Percentiles rank a stretch among this genome's conserved stretches.
phyloP scores from a whole-genome alignment of 83 land plant genomes.

The Isoetes engelmannii region DNA sequence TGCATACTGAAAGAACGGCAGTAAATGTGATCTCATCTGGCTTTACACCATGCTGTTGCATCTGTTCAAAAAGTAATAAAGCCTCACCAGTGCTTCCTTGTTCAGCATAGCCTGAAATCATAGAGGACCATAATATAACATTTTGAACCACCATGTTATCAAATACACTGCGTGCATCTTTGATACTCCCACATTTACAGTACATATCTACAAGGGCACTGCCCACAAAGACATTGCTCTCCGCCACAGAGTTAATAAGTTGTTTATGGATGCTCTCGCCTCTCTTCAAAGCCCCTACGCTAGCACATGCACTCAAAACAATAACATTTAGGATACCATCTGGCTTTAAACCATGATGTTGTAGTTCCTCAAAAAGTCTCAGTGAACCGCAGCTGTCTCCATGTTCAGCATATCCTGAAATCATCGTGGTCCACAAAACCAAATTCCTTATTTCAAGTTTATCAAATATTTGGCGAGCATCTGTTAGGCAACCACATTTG shows the following conservation, averaged over 20 bases:
- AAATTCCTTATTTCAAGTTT: background rate
- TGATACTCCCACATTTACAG: background rate
- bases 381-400: background rate
- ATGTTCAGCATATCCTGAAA: background rate
- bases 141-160: background rate
- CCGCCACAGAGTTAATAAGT: background rate
- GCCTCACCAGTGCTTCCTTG: background rate
- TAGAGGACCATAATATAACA: background rate
- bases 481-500: no score
- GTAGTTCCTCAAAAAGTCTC: background rate
- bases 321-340: background rate
- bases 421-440: background rate
- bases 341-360: background rate
- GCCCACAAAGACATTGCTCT: background rate
- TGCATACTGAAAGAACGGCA: background rate
- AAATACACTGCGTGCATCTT: background rate
- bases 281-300: slow-evolving; percentile 2
- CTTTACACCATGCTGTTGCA: background rate
- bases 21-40: slow-evolving; percentile 5
- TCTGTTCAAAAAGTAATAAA: background rate
- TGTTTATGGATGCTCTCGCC: background rate
- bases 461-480: slow-evolving; percentile 2
- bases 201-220: slow-evolving; percentile 4
- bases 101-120: background rate
- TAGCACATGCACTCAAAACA: background rate